These are phyloP conservation scores for Colletotrichum abscissum DNA, from an alignment of 2,329 filamentous ascomycete species.

Conservation along the genomic window DNA sequence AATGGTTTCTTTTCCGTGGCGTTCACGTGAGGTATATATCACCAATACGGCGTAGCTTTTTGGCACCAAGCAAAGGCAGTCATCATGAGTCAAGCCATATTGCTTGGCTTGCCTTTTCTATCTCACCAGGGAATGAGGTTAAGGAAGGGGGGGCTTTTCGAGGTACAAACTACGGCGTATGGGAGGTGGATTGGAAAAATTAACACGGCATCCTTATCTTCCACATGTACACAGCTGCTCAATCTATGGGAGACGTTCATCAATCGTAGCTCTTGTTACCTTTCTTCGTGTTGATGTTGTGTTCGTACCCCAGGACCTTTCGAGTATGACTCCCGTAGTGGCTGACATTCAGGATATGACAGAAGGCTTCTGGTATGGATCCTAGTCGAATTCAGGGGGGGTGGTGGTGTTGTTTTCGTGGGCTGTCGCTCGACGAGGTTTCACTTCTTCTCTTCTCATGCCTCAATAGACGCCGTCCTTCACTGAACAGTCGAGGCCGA, in stretches of 20 bases:
- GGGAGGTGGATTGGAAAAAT: neutral
- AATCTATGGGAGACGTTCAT: no score
- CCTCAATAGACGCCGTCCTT: no score
- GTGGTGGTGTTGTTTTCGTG: neutral
- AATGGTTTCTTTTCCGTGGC: neutral
- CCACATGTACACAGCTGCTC: no score
- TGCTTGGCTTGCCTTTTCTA: neutral
- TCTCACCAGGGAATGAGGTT: neutral
- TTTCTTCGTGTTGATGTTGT: no score
- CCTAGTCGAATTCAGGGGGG: constrained; percentile 20
- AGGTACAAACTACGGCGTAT: neutral
- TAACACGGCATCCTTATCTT: neutral
- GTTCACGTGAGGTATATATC: neutral
- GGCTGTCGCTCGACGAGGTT: neutral
- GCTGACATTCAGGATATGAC: constrained; percentile 68
- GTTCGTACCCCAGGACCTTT: constrained; percentile 60
- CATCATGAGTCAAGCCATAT: neutral
- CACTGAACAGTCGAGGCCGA: no score
- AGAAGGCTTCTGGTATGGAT: constrained; percentile 72
- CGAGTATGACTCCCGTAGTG: constrained; percentile 59
- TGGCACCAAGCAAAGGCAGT: neutral
- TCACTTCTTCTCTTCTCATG: no score
- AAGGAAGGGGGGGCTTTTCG: neutral
- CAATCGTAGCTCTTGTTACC: no score
- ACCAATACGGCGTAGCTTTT: neutral